Conservation (phyloP, 495 filamentous ascomycete genomes). For the Annulohypoxylon maeteangense region DNA sequence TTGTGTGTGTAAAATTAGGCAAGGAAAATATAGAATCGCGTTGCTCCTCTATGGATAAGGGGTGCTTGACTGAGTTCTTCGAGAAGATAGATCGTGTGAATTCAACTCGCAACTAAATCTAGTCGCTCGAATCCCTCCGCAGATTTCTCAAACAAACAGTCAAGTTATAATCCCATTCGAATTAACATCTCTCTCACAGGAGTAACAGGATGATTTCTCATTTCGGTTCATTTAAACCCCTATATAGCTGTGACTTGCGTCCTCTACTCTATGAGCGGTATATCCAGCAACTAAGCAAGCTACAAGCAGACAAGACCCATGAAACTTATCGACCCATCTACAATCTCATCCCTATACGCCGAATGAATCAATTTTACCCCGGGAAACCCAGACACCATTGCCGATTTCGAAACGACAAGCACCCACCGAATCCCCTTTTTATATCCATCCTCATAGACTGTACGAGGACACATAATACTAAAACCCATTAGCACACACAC, state of each 20-base stretch:
- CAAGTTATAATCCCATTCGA: no score
- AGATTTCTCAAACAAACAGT: no score
- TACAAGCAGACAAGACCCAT: background rate
- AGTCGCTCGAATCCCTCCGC: no score
- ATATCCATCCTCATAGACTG: conserved; percentile 30
- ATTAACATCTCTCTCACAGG: background rate
- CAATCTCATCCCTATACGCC: background rate
- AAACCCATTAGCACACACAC: conserved; percentile 5
- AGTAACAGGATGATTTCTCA: background rate
- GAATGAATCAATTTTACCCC: background rate
- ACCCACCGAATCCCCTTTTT: background rate
- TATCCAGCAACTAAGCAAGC: conserved; percentile 17
- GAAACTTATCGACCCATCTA: background rate
- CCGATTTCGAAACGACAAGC: background rate
- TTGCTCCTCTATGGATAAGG: background rate
- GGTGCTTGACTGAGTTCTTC: background rate
- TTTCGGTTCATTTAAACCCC: background rate
- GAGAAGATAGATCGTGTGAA: no score
- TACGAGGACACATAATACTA: conserved; percentile 52
- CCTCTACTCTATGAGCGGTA: conserved; percentile 2
- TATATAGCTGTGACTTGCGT: conserved; percentile 10
- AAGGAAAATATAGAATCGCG: no score
- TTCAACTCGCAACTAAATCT: no score
- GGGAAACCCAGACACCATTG: background rate
- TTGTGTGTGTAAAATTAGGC: no score